Evolutionary conservation across 768 basidiomycete genomes (phyloP).

Genomic region (Lyophyllum atratum): DNA sequence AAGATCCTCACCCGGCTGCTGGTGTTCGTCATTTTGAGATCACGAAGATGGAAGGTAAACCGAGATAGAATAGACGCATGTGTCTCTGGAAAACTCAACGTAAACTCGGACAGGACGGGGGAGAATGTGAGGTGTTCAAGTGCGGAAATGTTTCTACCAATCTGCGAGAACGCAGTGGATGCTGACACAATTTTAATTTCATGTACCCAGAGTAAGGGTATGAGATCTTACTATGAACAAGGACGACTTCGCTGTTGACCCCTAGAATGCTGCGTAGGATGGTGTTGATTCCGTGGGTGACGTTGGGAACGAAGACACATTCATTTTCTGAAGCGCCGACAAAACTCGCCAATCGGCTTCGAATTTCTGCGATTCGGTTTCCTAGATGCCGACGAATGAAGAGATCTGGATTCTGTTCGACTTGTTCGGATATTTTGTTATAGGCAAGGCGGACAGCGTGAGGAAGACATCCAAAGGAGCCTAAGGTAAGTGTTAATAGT

Average conservation of each 20-base stretch:
- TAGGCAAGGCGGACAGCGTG: conserved; percentile 49
- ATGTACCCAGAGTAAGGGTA: too few species aligned
- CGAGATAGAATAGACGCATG: too few species aligned
- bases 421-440: conserved; percentile 37
- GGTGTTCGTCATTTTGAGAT: too few species aligned
- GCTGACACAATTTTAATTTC: too few species aligned
- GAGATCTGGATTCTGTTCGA: conserved; percentile 59
- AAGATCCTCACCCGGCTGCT: conserved; percentile 43
- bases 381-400: conserved; percentile 45
- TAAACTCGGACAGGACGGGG: too few species aligned
- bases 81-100: too few species aligned
- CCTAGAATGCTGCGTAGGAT: conserved; percentile 69
- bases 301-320: conserved; percentile 61
- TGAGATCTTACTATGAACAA: too few species aligned
- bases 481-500: conserved; percentile 27
- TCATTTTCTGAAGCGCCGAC: conserved; percentile 54
- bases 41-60: too few species aligned
- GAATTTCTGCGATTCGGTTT: conserved; percentile 32
- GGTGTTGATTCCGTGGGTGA: conserved; percentile 67
- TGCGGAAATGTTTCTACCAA: too few species aligned
- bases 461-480: conserved; percentile 61
- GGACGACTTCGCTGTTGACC: conserved; percentile 22
- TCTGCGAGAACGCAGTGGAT: too few species aligned
- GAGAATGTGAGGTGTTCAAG: too few species aligned
- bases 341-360: conserved; percentile 51